Base-by-base conservation (phyloP, 345 rosid species). In the Mallotus nudiflorus region DNA sequence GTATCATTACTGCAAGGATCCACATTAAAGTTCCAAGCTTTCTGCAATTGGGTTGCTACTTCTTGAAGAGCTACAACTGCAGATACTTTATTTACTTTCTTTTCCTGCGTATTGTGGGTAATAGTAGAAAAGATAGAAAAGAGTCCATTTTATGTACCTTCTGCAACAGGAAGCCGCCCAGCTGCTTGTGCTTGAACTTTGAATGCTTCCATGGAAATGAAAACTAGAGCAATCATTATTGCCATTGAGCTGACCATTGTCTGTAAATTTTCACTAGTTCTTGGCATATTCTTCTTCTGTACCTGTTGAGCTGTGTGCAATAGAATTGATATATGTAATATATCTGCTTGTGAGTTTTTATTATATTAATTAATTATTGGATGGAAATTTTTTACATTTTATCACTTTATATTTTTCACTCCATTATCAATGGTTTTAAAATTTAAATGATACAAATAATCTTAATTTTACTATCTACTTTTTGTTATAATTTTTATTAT, bases 11-110 rank as follows among this genome's bases (percentile, higher is more conserved):
- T 31, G 28, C 68, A 65, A 5, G 44, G 57, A 31, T 12, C 44
- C 13, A 49, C 56, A 6, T 19, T 65, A 31, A 29, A 19, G 37
- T 65, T 65, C 68, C 57, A 65, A 24, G 33, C 68, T 18, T n/a
- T 31, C 10, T 44, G 44, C 56, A 65, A n/a, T 33, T 65, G 69
- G 9, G 28, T 33, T 31, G 69, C 69, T 13, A 50, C 15, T 48
- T 65, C 69, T n/a, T 5, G 44, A 1, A 65, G 5, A 5, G 69
- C 69, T 16, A 0, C 31, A 42, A 3, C 69, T 65, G 69, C 44
- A 65, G 3, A 10, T 6, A 3, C 15, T 1, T n/a, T 27, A 13
- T 54, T 24, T 4, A 5, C 9, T 42, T 42, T 12, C n/a, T 1
- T 1, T 42, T 42, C 1, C 11, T 12, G 46, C 9, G 46, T 12